Evolutionary conservation across 1,139 yeast species (phyloP).

Genomic region (Geotrichum australiense): DNA sequence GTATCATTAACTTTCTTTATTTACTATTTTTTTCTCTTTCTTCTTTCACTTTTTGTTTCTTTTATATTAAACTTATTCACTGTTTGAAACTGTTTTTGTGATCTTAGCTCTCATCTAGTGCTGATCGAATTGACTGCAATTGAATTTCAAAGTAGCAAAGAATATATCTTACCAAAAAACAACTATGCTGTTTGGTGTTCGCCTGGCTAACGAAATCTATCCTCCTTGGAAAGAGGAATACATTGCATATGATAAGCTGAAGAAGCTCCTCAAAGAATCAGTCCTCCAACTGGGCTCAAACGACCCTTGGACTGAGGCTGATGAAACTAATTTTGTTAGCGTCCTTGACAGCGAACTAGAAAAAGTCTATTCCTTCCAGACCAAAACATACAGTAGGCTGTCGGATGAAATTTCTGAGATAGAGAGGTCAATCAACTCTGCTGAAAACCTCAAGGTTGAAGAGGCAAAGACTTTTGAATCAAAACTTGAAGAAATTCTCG

Average conservation of each 20-base stretch:
- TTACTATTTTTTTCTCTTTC: conserved; percentile 1
- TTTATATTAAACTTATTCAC: not conserved
- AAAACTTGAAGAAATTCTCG: conserved; percentile 64
- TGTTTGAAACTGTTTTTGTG: too few species aligned
- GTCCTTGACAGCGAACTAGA: conserved; percentile 82
- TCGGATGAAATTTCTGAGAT: conserved; percentile 56
- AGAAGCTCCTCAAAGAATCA: conserved; percentile 76
- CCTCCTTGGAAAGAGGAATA: conserved; percentile 87
- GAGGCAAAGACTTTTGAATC: conserved; percentile 53
- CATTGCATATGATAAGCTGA: conserved; percentile 69
- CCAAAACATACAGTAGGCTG: conserved; percentile 60
- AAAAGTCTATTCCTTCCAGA: conserved; percentile 87
- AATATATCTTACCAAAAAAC: not conserved
- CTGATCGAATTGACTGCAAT: too few species aligned
- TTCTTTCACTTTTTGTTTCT: not conserved
- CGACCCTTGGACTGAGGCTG: conserved; percentile 61
- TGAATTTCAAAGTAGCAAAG: too few species aligned
- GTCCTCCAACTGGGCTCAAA: conserved; percentile 38
- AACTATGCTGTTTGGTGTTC: conserved; percentile 80
- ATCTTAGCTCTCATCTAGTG: too few species aligned
- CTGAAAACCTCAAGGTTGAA: conserved; percentile 24
- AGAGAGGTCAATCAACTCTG: conserved; percentile 40
- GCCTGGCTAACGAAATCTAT: conserved; percentile 71
- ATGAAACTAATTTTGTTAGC: conserved; percentile 75
- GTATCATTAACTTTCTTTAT: not conserved